These are phyloP conservation scores for Trichophyton rubrum DNA, from an alignment of 2,329 filamentous ascomycete species.

Conservation along the genomic window DNA sequence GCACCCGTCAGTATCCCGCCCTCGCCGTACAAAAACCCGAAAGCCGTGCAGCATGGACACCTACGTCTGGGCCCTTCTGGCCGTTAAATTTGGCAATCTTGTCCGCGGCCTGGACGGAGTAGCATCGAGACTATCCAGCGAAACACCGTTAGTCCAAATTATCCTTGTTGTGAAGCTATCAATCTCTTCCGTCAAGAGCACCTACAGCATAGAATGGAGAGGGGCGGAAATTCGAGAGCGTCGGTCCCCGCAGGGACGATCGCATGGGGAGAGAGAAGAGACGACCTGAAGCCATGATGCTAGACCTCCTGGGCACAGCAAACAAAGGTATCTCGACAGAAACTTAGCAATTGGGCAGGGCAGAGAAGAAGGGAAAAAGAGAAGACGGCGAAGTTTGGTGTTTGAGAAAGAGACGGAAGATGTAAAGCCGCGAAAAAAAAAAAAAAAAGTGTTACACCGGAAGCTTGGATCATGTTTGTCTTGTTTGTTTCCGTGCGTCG, in stretches of 20 bases:
- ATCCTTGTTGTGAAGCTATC: conserved; percentile 6
- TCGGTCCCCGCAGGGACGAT: conserved; percentile 62
- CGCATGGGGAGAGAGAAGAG: conserved; percentile 63
- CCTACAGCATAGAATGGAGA: conserved; percentile 48
- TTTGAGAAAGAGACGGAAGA: neutral
- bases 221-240: conserved; percentile 35
- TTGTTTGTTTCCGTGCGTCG: conserved; percentile 5
- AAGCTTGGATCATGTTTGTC: conserved; percentile 8
- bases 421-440: conserved; percentile 1
- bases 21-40: neutral
- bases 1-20: neutral
- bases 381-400: neutral
- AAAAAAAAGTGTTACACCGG: conserved; percentile 3
- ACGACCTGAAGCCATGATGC: conserved; percentile 72
- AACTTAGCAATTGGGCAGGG: neutral
- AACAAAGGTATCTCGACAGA: neutral
- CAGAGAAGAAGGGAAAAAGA: neutral
- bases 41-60: conserved; percentile 26
- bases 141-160: conserved; percentile 10
- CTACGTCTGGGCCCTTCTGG: conserved; percentile 73
- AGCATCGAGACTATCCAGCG: conserved; percentile 47
- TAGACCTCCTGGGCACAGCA: conserved; percentile 10
- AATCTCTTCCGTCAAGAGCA: conserved; percentile 8
- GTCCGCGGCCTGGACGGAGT: conserved; percentile 42
- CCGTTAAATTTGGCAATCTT: conserved; percentile 90